Percentiles rank a stretch among this genome's conserved stretches.
These are phyloP conservation scores for Rhizophagus sp. DNA, from an alignment of 192 early-diverging fungal species.

Conservation along the genomic window DNA sequence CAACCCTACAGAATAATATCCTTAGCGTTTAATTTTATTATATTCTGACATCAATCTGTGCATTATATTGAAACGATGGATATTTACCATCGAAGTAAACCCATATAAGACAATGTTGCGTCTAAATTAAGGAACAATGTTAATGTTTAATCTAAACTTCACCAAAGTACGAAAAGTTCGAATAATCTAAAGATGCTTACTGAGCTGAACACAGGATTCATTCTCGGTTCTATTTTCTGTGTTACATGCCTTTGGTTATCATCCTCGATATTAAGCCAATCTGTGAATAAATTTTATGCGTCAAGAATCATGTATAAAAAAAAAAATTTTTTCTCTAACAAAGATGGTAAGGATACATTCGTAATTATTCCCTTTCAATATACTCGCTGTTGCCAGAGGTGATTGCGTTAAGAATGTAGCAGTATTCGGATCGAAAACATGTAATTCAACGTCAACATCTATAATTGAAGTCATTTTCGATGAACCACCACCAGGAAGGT, in stretches of 20 bases:
- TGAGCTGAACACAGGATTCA: slow-evolving; percentile 76
- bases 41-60: neutral
- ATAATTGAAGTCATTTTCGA: slow-evolving; percentile 51
- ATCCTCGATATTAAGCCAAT: slow-evolving; percentile 58
- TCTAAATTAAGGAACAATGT: neutral
- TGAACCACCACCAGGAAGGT: slow-evolving; percentile 28
- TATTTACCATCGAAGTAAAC: slow-evolving; percentile 63
- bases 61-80: neutral
- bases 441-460: slow-evolving; percentile 56
- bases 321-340: neutral
- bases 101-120: slow-evolving; percentile 73
- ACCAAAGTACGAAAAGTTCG: neutral
- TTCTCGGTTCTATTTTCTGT: slow-evolving; percentile 67
- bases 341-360: slow-evolving; percentile 15
- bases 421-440: slow-evolving; percentile 62
- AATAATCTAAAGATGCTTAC: slow-evolving; percentile 16
- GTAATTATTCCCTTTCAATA: slow-evolving; percentile 2
- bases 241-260: slow-evolving; percentile 47
- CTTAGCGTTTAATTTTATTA: neutral
- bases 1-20: neutral
- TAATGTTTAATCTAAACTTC: neutral
- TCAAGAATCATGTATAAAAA: neutral
- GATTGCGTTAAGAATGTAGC: slow-evolving; percentile 59
- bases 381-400: slow-evolving; percentile 4
- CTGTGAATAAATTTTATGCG: slow-evolving; percentile 29